Base-by-base conservation (phyloP, 805 yeast species). In the Barnettozyma siamensis region DNA sequence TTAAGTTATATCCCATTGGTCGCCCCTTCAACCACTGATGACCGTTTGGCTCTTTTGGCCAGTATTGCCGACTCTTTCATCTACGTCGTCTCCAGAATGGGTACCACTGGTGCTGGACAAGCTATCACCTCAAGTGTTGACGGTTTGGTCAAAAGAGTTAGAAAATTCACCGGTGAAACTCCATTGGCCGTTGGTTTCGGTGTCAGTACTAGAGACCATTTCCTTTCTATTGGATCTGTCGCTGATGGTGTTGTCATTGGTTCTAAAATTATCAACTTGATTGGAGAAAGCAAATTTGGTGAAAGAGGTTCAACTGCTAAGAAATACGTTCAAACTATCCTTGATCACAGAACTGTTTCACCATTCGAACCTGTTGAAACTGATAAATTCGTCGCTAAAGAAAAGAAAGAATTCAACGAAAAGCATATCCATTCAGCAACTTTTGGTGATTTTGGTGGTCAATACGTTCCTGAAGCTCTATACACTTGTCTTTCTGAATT, bases 181-280 rank as follows among this genome's bases (percentile, higher is more conserved):
- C 95, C 96, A 28, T 61, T 89, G 46, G 97, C 97, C 20, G 96
- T 93, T 35, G 99, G 99, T 1, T 93, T 93, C 54, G 99, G 99
- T 63, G 94, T 93, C 41, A 79, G 93, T 32, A 91, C 95, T 11
- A 79, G 96, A 65, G 95, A 88, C 48, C 98, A 93, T 64, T 89
- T 82, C 63, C 59, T 76, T 47, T 69, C 76, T 34, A 95, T 91
- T 28, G 94, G 96, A 45, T 61, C 75, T 12, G 65, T 77, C 33
- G 84, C 98, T 12, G 96, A 93, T 58, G 99, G 96, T 69, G 95
- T 89, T 31, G 99, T 91, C 27, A 88, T 93, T 60, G 99, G 99
- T 13, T 82, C 94, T 30, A 85, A 84, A 62, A 72, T 93, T 48
- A 76, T 93, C 47, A 75, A 82, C 31, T 59, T 83, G 33, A 70